These are phyloP conservation scores for Geotrichum aggregatum DNA, from an alignment of 1,139 yeast genomes.

Conservation along the genomic window DNA sequence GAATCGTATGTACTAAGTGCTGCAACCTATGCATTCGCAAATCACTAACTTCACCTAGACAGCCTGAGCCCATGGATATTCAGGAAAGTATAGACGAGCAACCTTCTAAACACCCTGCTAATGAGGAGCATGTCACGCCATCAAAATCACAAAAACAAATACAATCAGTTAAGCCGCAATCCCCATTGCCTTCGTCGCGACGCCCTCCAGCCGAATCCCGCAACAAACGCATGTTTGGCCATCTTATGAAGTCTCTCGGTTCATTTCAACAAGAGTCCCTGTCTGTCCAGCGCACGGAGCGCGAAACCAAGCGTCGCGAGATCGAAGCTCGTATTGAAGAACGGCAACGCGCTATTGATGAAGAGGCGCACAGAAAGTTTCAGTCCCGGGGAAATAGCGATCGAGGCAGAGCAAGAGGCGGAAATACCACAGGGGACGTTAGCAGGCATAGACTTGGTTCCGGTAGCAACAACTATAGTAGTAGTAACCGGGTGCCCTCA, in stretches of 20 bases:
- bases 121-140: too few relatives aligned
- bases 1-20: neutral
- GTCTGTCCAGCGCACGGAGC: neutral
- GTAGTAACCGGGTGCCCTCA: neutral
- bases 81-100: neutral
- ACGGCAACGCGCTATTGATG: constrained; percentile 5
- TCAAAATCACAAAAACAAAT: neutral
- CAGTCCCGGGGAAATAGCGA: neutral
- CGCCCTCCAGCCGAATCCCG: constrained; percentile 3
- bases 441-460: too few relatives aligned
- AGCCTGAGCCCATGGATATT: too few relatives aligned
- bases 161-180: neutral
- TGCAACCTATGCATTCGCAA: too few relatives aligned
- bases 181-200: too few relatives aligned
- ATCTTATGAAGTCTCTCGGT: constrained; percentile 15
- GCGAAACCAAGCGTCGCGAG: constrained; percentile 15
- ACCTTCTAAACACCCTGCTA: neutral
- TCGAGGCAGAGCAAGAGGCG: neutral
- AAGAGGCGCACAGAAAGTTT: neutral
- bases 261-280: constrained; percentile 2
- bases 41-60: too few relatives aligned
- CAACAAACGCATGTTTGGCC: constrained; percentile 20
- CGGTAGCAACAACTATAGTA: neutral
- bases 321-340: constrained; percentile 17
- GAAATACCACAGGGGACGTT: too few relatives aligned